Base-by-base conservation (phyloP, 75 land plant species). In the Cryptomeria japonica region DNA sequence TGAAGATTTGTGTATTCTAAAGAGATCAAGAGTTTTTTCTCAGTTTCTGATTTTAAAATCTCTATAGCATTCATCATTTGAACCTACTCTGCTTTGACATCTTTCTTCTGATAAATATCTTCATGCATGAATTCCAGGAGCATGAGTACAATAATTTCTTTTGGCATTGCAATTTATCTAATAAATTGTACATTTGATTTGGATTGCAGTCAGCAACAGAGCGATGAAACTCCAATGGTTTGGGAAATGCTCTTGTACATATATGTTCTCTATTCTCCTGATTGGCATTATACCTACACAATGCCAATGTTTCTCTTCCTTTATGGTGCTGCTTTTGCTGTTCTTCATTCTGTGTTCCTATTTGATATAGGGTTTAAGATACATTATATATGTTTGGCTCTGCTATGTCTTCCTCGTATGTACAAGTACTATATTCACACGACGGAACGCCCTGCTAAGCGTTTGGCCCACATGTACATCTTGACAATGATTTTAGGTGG, bases 151-250 rank as follows among this genome's bases (percentile, higher is more conserved):
- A 46, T n/a, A 8, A 11, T 82, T 3, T 82, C n/a, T 82, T 82
- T 82, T 46, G 46, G 84, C 53, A 46, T 46, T 49, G 51, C 51
- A 49, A 49, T 49, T 46, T n/a, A 32, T 8, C 84, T 82, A n/a
- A 82, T 82, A 82, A 46, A 13, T 42, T 82, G 49, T n/a, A 44
- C 53, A 46, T 80, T 82, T 46, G 14, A 19, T 42, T 82, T 46
- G 51, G 15, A 87, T 82, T 89, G 80, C 96, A 97, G 98, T 85
- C 92, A 90, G 86, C 98, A 96, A 72, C 97, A 96, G 90, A 93
- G 97, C 88, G 98, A 97, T 89, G 98, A 97, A 88, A 97, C 97
- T 14, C 98, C 98, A 44, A 97, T 97, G 97, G 96, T 97, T 3
- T 97, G 98, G 98, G 95, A 95, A 90, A 93, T 97, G 96, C 96